Base-by-base conservation (phyloP, 140 eudicot species). In the Senecio squalidus region DNA sequence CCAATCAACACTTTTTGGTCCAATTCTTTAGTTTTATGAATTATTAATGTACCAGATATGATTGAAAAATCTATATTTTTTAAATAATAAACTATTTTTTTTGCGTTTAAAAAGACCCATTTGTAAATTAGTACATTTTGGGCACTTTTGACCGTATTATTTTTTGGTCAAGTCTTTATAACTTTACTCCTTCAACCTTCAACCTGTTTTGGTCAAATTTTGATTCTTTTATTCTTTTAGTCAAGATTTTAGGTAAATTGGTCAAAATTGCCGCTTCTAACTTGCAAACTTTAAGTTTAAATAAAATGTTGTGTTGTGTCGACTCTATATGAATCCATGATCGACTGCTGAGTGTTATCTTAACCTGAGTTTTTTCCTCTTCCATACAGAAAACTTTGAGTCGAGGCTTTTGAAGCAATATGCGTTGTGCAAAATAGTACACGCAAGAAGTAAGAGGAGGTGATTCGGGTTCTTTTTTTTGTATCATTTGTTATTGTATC, bases 401-500 rank as follows among this genome's bases (percentile, higher is more conserved):
- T 53, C 53, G 5, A 54, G 34, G n/a, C n/a, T n/a, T n/a, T n/a
- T n/a, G n/a, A n/a, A 64, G 51, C 60, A 55, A 62, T 25, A 27
- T 41, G 23, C 40, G 71, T 26, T 52, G 71, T 66, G 30, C 66
- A 14, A 71, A 63, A 26, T 44, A 33, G 62, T 38, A 64, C 71
- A 64, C 72, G 64, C 41, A 56, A 43, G 72, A 72, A 72, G 41
- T 49, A 18, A 49, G 26, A 55, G 58, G 47, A 33, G 57, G 46
- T 47, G 55, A 34, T 72, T 36, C 46, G 40, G 56, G 47, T 72
- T 55, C 55, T 72, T 72, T 29, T 64, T 64, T 64, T 55, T 72
- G 67, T 41, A 72, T 57, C 67, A 64, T 64, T 71, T 47, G 48
- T 69, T 38, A 50, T 69, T 69, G 62, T 30, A 69, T 20, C 47